Base-by-base conservation (phyloP, 371 early-diverging fungal genomes). In the Amoeboradix gromovi region DNA sequence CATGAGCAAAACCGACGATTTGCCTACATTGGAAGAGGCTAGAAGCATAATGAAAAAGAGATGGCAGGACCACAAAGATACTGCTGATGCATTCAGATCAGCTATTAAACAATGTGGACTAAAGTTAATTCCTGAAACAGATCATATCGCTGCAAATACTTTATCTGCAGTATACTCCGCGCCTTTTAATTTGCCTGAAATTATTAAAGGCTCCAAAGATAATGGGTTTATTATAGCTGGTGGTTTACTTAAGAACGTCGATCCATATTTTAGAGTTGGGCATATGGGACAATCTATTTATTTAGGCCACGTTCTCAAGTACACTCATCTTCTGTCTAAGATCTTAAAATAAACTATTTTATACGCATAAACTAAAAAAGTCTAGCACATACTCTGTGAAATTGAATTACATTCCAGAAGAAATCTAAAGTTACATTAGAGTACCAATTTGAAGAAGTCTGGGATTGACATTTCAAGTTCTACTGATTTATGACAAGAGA, bases 151-250 rank as follows among this genome's bases (percentile, higher is more conserved):
- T 71, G 91, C 96, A 70, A 86, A 89, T 76, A 90, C 90, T 29
- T 87, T 95, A 85, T 89, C 91, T 1, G 93, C 93, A 48, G 82
- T 90, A 66, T 95, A 91, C 84, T 87, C 89, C 73, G 94, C 96
- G 22, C 86, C 87, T 71, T 85, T 84, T 67, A 79, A 93, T 73
- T 76, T 80, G 70, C 83, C 85, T 12, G 79, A 85, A 31, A 88
- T 87, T 70, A 82, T 95, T 71, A 82, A 84, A 71, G 82, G 78
- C 74, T 77, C 92, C 68, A 82, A 84, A 67, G 80, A 78, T 16
- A 80, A 83, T 73, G 91, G 92, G 66, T 84, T 95, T 31, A 85
- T 90, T 48, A 83, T 92, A 69, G 92, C 96, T 66, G 96, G 93
- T 73, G 96, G 96, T 73, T 83, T 95, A 66, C 87, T 88, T 72